These are phyloP conservation scores for Fusarium albosuccineum DNA, from an alignment of 2,329 filamentous ascomycete species.

Conservation along the genomic window DNA sequence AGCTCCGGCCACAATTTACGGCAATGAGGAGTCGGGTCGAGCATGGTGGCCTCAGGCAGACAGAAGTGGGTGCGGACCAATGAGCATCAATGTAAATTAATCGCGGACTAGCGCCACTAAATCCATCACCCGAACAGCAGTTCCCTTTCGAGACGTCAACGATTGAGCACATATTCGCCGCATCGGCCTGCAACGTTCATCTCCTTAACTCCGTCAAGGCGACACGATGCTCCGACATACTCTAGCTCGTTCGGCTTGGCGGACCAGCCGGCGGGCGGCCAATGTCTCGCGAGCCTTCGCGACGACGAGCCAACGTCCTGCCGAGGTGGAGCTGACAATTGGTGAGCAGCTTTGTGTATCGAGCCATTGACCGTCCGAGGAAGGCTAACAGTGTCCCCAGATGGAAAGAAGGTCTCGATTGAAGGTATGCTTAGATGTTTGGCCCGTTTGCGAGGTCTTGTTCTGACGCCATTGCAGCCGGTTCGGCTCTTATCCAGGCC, in stretches of 20 bases:
- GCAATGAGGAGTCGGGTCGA: slow-evolving; percentile 25
- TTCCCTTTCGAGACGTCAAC: slow-evolving; percentile 56
- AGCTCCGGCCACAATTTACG: slow-evolving; percentile 37
- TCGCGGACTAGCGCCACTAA: slow-evolving; percentile 57
- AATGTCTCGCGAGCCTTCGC: slow-evolving; percentile 82
- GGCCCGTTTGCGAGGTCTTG: slow-evolving; percentile 26
- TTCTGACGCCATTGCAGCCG: slow-evolving; percentile 73
- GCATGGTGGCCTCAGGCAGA: slow-evolving; percentile 55
- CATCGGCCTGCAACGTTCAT: slow-evolving; percentile 54
- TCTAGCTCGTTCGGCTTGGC: slow-evolving; percentile 76
- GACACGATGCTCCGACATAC: slow-evolving; percentile 77
- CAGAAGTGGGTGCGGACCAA: slow-evolving; percentile 50
- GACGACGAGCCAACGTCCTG: slow-evolving; percentile 81
- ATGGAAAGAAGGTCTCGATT: slow-evolving; percentile 98
- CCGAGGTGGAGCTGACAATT: slow-evolving; percentile 97
- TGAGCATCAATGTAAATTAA: slow-evolving; percentile 60
- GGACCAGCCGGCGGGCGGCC: slow-evolving; percentile 70
- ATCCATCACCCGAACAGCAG: slow-evolving; percentile 55
- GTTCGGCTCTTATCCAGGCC: slow-evolving; percentile 96
- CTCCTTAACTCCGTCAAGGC: slow-evolving; percentile 65
- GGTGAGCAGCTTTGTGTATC: slow-evolving; percentile 64
- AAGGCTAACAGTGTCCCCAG: slow-evolving; percentile 62
- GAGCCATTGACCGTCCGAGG: slow-evolving; percentile 48
- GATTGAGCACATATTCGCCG: slow-evolving; percentile 55
- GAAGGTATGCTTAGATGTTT: slow-evolving; percentile 75